phyloP scores from a whole-genome alignment of 2,329 filamentous ascomycete genomes.

The Xylaria multiplex region DNA sequence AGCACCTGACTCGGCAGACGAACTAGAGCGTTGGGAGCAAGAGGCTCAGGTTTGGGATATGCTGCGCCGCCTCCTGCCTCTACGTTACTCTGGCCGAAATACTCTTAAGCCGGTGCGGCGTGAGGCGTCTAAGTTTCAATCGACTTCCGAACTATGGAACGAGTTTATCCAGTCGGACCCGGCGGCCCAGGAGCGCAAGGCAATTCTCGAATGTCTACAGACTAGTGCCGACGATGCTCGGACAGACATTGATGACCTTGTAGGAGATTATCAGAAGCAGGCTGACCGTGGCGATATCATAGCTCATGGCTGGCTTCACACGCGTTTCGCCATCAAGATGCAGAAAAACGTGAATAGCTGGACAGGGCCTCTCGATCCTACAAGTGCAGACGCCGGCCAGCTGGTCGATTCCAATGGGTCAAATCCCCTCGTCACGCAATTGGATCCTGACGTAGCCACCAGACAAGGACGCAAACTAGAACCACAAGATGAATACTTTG shows the following conservation, averaged over 20 bases:
- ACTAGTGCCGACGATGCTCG: constrained; percentile 73
- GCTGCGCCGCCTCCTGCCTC: constrained; percentile 76
- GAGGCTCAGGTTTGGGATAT: constrained; percentile 94
- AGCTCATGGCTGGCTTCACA: constrained; percentile 91
- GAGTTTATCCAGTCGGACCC: constrained; percentile 79
- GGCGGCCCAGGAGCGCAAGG: constrained; percentile 78
- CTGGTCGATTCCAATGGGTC: constrained; percentile 67
- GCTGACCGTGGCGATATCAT: constrained; percentile 84
- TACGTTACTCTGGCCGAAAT: constrained; percentile 65
- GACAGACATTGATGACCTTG: constrained; percentile 78
- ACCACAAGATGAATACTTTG: constrained; percentile 85
- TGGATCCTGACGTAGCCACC: constrained; percentile 90
- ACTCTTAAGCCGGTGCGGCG: constrained; percentile 50
- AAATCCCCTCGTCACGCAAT: constrained; percentile 79
- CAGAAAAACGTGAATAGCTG: constrained; percentile 81
- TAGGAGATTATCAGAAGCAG: constrained; percentile 78
- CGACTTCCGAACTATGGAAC: constrained; percentile 62
- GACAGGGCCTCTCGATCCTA: constrained; percentile 71
- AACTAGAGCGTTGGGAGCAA: constrained; percentile 75
- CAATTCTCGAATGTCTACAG: constrained; percentile 88
- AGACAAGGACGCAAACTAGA: constrained; percentile 82
- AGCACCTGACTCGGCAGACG: constrained; percentile 48
- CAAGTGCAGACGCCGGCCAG: constrained; percentile 64
- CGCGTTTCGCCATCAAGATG: constrained; percentile 87
- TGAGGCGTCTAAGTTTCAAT: constrained; percentile 47